These are phyloP conservation scores for Suillus placidus DNA, from an alignment of 768 basidiomycete species.

Conservation along the genomic window DNA sequence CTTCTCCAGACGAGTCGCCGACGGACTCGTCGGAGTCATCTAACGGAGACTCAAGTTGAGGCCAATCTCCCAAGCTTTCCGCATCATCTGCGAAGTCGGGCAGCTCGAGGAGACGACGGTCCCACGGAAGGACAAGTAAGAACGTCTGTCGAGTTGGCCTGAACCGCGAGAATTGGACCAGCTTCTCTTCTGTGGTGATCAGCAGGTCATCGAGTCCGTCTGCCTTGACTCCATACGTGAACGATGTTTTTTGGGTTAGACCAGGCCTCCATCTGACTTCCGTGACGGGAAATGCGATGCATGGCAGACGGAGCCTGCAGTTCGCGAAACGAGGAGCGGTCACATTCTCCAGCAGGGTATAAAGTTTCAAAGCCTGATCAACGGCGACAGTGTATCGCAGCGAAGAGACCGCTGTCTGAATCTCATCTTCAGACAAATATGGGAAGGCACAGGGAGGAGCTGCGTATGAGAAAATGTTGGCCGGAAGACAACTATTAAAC, in stretches of 20 bases:
- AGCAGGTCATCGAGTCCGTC: not conserved
- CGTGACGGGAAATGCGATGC: not conserved
- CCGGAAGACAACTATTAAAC: not conserved
- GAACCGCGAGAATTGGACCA: not conserved
- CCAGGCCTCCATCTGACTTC: not conserved
- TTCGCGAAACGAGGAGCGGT: not conserved
- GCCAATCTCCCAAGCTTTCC: not conserved
- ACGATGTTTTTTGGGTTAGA: not conserved
- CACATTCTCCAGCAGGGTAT: not conserved
- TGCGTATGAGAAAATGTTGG: not conserved
- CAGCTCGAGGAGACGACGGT: not conserved
- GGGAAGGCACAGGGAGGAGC: not conserved
- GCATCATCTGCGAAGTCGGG: not conserved
- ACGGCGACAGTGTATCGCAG: not conserved
- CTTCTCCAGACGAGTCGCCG: not conserved
- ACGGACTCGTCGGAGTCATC: too few species aligned
- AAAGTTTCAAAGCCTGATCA: not conserved
- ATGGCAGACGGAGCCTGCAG: not conserved
- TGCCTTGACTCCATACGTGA: not conserved
- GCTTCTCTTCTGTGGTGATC: not conserved
- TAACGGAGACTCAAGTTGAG: not conserved
- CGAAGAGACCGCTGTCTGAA: not conserved
- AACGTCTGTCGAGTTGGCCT: not conserved
- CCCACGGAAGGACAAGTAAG: not conserved
- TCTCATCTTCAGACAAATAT: not conserved